A percentile compares a stretch with the other conserved stretches of the same genome.
phyloP scores from a whole-genome alignment of 805 yeast species.

The Candida anglica region DNA sequence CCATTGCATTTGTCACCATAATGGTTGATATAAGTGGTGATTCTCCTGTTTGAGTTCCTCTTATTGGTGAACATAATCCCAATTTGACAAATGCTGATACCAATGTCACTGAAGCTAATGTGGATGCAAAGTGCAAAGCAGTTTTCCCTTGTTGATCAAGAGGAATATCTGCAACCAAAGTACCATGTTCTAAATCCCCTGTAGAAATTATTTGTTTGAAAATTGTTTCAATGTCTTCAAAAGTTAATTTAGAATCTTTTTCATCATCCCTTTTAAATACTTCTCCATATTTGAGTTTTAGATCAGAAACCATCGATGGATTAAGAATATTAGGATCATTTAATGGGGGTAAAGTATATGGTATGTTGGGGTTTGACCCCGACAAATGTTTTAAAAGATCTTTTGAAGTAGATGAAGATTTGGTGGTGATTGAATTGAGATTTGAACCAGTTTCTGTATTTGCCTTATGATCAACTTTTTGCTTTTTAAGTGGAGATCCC shows the following conservation, averaged over 20 bases:
- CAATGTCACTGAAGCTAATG: constrained; percentile 33
- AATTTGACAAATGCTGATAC: constrained; percentile 31
- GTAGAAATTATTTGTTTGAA: constrained; percentile 20
- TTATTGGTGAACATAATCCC: constrained; percentile 32
- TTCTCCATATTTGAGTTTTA: constrained; percentile 29
- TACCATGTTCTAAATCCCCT: constrained; percentile 6
- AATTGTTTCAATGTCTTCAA: constrained; percentile 18
- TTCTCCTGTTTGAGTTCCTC: constrained; percentile 38
- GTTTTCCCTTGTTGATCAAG: constrained; percentile 38
- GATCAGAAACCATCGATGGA: constrained; percentile 24
- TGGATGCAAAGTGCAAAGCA: constrained; percentile 40
- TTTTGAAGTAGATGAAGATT: too few species aligned
- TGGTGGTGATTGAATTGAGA: too few species aligned
- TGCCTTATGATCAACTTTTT: constrained; percentile 9
- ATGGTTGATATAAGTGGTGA: constrained; percentile 64
- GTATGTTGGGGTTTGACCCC: constrained; percentile 29
- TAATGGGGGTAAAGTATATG: constrained; percentile 31
- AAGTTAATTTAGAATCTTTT: constrained; percentile 10
- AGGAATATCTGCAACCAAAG: constrained; percentile 25
- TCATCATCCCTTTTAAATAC: constrained; percentile 32
- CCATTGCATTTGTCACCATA: constrained; percentile 78
- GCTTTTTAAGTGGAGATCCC: constrained; percentile 33
- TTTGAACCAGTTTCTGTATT: too few species aligned
- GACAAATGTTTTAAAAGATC: not conserved
- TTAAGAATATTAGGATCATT: constrained; percentile 13